Evolutionary conservation across 352 stramenopile genomes (phyloP).

Genomic region (Plasmopara muralis): DNA sequence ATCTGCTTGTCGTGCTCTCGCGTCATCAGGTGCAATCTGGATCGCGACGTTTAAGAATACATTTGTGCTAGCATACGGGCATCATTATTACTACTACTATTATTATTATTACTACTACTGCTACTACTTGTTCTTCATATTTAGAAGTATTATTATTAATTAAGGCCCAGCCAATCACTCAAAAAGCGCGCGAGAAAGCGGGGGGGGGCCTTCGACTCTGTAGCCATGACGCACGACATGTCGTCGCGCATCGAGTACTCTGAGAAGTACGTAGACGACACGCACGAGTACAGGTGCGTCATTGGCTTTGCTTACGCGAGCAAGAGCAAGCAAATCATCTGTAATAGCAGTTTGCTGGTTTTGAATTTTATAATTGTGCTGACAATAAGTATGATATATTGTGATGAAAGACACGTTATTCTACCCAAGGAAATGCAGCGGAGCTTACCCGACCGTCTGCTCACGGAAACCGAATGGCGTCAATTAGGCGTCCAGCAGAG

Average conservation of each 20-base stretch:
- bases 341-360: neutral
- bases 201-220: neutral
- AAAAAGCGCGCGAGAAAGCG: conserved; percentile 8
- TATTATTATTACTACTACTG: no score
- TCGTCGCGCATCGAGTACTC: conserved; percentile 93
- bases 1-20: conserved; percentile 72
- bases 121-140: no score
- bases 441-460: conserved; percentile 91
- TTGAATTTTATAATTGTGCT: neutral
- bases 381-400: neutral
- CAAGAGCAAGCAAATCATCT: neutral
- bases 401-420: conserved; percentile 86
- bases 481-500: conserved; percentile 96
- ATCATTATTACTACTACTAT: no score
- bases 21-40: conserved; percentile 20
- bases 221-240: conserved; percentile 72
- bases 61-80: conserved; percentile 10
- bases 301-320: neutral
- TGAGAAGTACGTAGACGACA: conserved; percentile 93
- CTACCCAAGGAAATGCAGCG: conserved; percentile 97
- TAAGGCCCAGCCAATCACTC: conserved; percentile 6
- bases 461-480: conserved; percentile 97
- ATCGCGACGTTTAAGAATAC: neutral
- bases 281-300: conserved; percentile 87
- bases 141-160: neutral